A percentile compares a stretch with the other conserved stretches of the same genome.
These are phyloP conservation scores for Crassisporium funariophilum DNA, from an alignment of 768 basidiomycete species.

Conservation along the genomic window DNA sequence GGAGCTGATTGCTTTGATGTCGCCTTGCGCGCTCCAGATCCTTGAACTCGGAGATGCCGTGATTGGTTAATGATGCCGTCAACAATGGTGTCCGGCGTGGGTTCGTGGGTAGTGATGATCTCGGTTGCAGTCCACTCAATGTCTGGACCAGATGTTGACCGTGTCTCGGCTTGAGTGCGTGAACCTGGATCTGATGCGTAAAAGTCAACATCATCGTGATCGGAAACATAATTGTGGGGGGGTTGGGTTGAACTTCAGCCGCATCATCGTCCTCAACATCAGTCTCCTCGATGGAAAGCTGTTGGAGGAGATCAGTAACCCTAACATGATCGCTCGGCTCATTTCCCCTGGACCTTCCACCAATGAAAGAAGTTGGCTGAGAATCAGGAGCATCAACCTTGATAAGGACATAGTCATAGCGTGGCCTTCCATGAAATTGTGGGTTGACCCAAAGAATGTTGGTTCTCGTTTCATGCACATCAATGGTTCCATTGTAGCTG, in stretches of 20 bases:
- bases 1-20: too few species aligned
- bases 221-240: not conserved
- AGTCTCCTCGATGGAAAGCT: not conserved
- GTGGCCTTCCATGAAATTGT: slow-evolving; percentile 20
- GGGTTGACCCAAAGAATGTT: slow-evolving; percentile 33
- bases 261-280: not conserved
- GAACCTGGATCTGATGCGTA: too few species aligned
- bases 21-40: too few species aligned
- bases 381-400: not conserved
- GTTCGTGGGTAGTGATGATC: too few species aligned
- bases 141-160: too few species aligned
- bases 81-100: too few species aligned
- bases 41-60: too few species aligned
- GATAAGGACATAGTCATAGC: slow-evolving; percentile 23
- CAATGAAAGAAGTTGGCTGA: not conserved
- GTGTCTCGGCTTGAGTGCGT: too few species aligned
- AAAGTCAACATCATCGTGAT: not conserved
- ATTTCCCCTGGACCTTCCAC: not conserved
- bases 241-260: not conserved
- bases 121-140: too few species aligned
- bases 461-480: slow-evolving; percentile 22
- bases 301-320: not conserved
- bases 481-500: slow-evolving; percentile 23
- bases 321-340: not conserved
- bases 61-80: too few species aligned